These are phyloP conservation scores for Crithidia fasciculata DNA, from an alignment of 208 protist genomes.

Conservation along the genomic window DNA sequence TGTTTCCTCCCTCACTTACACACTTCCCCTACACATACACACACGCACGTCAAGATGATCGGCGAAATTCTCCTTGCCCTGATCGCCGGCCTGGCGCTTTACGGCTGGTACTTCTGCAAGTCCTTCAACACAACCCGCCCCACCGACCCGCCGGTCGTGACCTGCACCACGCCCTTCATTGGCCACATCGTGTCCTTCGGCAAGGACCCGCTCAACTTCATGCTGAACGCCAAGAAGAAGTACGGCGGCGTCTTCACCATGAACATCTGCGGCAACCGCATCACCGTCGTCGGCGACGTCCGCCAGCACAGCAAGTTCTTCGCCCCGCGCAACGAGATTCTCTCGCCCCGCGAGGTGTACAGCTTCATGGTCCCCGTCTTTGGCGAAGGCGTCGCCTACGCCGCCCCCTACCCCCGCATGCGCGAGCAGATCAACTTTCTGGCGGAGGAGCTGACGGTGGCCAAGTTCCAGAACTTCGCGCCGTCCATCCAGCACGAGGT, in stretches of 20 bases:
- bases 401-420: constrained; percentile 81
- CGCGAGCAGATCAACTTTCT: constrained; percentile 90
- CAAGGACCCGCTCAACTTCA: constrained; percentile 70
- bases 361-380: constrained; percentile 88
- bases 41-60: constrained; percentile 43
- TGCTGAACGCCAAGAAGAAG: constrained; percentile 63
- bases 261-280: constrained; percentile 82
- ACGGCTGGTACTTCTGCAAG: constrained; percentile 80
- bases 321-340: constrained; percentile 80
- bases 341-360: constrained; percentile 88
- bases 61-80: constrained; percentile 54
- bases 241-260: constrained; percentile 82
- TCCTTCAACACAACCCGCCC: constrained; percentile 81
- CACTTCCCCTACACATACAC: constrained; percentile 3
- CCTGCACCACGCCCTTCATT: constrained; percentile 59
- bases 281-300: constrained; percentile 80
- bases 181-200: constrained; percentile 83
- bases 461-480: constrained; percentile 88
- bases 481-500: constrained; percentile 89
- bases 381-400: constrained; percentile 87
- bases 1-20: background rate
- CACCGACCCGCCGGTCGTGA: constrained; percentile 79
- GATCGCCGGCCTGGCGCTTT: constrained; percentile 55
- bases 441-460: constrained; percentile 81
- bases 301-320: constrained; percentile 86